Evolutionary conservation across 441 rosid genomes (phyloP).

Genomic region (Populus hybrid): DNA sequence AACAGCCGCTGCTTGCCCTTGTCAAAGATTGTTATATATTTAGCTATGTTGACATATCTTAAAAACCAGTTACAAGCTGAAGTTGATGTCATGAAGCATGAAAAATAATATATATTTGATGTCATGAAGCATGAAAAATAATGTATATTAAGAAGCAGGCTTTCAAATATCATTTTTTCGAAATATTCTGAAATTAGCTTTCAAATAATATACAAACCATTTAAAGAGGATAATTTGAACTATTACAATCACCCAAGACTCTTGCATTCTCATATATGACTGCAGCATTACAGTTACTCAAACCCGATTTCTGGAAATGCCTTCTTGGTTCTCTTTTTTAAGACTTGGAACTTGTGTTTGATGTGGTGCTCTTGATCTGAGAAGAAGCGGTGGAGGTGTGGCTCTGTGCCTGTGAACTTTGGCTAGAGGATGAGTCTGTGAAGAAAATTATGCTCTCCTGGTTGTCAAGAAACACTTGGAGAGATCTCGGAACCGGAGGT

Average conservation of each 20-base stretch:
- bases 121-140: too few species aligned
- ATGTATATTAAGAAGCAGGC: neutral
- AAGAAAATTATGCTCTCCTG: conserved; percentile 52
- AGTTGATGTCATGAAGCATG: neutral
- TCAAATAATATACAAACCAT: too few species aligned
- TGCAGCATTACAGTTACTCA: neutral
- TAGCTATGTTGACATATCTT: too few species aligned
- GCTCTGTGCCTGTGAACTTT: conserved; percentile 28
- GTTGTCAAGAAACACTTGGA: conserved; percentile 39
- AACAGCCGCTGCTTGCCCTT: too few species aligned
- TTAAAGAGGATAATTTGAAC: neutral
- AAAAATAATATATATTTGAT: too few species aligned
- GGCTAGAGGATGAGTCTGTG: conserved; percentile 48
- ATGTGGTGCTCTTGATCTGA: conserved; percentile 31
- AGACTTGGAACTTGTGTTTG: conserved; percentile 19
- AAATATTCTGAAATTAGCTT: too few species aligned
- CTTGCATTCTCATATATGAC: neutral
- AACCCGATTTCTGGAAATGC: neutral
- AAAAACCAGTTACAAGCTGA: neutral
- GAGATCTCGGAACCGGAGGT: conserved; percentile 54
- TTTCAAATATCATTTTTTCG: neutral
- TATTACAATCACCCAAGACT: neutral
- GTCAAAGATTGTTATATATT: too few species aligned
- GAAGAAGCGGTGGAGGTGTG: conserved; percentile 27
- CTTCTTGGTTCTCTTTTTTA: neutral